Percentiles rank a stretch among this genome's conserved stretches.
Conservation (phyloP, 208 protist genomes). For the Angomonas ambiguus region DNA sequence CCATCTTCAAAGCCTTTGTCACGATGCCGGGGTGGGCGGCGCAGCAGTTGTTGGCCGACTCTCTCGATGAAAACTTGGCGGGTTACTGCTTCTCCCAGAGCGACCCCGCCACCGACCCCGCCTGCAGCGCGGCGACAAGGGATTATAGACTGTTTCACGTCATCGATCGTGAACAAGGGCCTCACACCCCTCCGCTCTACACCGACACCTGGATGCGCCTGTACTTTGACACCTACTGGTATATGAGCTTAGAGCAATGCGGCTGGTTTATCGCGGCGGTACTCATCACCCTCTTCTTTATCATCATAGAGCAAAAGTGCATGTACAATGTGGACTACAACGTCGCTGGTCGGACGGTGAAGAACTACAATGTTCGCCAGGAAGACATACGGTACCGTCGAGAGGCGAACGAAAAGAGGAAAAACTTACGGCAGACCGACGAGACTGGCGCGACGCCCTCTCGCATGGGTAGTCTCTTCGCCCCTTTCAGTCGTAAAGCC, state of each 20-base stretch:
- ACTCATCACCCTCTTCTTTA: constrained; percentile 11
- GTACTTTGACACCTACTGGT: constrained; percentile 15
- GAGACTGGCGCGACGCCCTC: background rate
- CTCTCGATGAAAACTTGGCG: background rate
- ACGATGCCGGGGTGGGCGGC: constrained; percentile 32
- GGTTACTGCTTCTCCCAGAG: background rate
- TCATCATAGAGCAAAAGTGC: constrained; percentile 12
- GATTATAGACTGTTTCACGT: background rate
- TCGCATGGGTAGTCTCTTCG: background rate
- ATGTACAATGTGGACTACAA: constrained; percentile 24
- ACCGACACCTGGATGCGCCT: constrained; percentile 18
- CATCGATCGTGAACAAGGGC: background rate
- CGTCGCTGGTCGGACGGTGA: constrained; percentile 12
- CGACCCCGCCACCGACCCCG: constrained; percentile 2
- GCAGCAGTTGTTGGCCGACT: constrained; percentile 22
- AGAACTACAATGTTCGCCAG: background rate
- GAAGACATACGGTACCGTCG: background rate
- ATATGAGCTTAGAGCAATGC: constrained; percentile 18
- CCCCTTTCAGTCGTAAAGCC: background rate
- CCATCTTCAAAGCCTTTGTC: constrained; percentile 15
- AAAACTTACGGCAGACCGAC: background rate
- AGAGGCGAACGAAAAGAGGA: background rate
- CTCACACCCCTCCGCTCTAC: constrained; percentile 11
- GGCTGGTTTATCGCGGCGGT: constrained; percentile 26
- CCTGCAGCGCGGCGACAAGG: constrained; percentile 4